A percentile compares a stretch with the other conserved stretches of the same genome.
Evolutionary conservation across 257 asterid genomes (phyloP).

Genomic region (Catharanthus roseus): DNA sequence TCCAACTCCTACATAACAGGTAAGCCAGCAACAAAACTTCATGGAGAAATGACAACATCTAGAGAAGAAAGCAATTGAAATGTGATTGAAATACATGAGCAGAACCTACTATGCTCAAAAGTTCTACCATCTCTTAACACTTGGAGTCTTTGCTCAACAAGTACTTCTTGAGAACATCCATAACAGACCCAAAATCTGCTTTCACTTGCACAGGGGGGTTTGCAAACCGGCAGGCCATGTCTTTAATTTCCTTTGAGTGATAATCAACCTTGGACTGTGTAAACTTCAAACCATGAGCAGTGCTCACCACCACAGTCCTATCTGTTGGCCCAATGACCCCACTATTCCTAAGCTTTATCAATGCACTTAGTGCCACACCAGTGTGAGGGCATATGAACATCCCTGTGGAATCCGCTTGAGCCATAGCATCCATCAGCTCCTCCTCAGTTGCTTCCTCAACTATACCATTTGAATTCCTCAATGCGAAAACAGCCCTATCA

Average conservation of each 20-base stretch:
- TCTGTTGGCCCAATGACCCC: constrained; percentile 15
- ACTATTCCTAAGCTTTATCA: constrained; percentile 38
- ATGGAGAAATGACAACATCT: neutral
- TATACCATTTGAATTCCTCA: constrained; percentile 63
- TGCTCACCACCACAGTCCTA: constrained; percentile 19
- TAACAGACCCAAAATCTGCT: constrained; percentile 72
- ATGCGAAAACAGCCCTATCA: constrained; percentile 76
- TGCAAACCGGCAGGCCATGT: constrained; percentile 17
- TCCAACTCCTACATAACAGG: neutral
- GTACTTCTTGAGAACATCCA: constrained; percentile 81
- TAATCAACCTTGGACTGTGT: constrained; percentile 19
- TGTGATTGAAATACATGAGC: neutral
- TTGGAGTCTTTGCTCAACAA: constrained; percentile 51
- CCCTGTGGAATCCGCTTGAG: constrained; percentile 88
- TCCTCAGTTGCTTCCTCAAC: constrained; percentile 92
- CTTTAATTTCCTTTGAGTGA: constrained; percentile 58
- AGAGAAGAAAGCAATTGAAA: neutral
- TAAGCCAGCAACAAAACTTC: neutral
- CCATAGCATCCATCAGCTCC: constrained; percentile 91
- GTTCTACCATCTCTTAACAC: constrained; percentile 5
- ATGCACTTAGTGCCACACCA: constrained; percentile 77
- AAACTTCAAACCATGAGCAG: constrained; percentile 24
- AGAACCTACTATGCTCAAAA: constrained; percentile 4
- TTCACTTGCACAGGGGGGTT: constrained; percentile 19
- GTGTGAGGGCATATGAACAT: constrained; percentile 93